A percentile compares a stretch with the other conserved stretches of the same genome.
phyloP scores from a whole-genome alignment of 1,284 basidiomycete species.

The Apiotrichum akiyoshidainum region DNA sequence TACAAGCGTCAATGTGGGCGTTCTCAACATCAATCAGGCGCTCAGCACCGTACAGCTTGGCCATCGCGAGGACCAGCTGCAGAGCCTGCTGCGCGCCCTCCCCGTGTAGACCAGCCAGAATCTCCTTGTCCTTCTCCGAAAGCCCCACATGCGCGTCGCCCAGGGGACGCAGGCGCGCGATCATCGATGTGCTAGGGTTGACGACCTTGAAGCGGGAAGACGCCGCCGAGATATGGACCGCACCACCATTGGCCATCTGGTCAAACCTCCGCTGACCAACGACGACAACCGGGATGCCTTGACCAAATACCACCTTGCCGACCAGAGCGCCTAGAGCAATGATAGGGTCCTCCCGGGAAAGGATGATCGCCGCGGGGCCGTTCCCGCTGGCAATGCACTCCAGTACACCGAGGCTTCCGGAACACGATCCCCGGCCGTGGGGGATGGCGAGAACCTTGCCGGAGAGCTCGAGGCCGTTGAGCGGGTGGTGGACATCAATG shows the following conservation, averaged over 20 bases:
- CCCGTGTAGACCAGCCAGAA: slow-evolving; percentile 6
- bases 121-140: background rate
- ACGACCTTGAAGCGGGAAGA: background rate
- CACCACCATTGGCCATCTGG: slow-evolving; percentile 3
- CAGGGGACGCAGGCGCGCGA: background rate
- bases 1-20: slow-evolving; percentile 15
- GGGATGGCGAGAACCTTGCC: slow-evolving; percentile 14
- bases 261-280: slow-evolving; percentile 5
- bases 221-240: slow-evolving; percentile 1
- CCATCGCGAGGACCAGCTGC: slow-evolving; percentile 9
- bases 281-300: slow-evolving; percentile 2
- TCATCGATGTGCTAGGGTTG: slow-evolving; percentile 3
- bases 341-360: slow-evolving; percentile 7
- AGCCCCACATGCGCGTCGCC: background rate
- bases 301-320: slow-evolving; percentile 4
- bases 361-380: slow-evolving; percentile 7
- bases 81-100: slow-evolving; percentile 4
- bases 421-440: slow-evolving; percentile 14
- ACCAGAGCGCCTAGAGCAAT: slow-evolving; percentile 15
- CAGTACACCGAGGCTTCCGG: slow-evolving; percentile 13
- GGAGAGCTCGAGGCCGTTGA: background rate
- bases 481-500: slow-evolving; percentile 15
- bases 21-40: slow-evolving; percentile 2
- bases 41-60: slow-evolving; percentile 13
- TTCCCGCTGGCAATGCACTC: slow-evolving; percentile 8